Base-by-base conservation (phyloP, 1,284 basidiomycete species). In the Macrocystidia cucumis region DNA sequence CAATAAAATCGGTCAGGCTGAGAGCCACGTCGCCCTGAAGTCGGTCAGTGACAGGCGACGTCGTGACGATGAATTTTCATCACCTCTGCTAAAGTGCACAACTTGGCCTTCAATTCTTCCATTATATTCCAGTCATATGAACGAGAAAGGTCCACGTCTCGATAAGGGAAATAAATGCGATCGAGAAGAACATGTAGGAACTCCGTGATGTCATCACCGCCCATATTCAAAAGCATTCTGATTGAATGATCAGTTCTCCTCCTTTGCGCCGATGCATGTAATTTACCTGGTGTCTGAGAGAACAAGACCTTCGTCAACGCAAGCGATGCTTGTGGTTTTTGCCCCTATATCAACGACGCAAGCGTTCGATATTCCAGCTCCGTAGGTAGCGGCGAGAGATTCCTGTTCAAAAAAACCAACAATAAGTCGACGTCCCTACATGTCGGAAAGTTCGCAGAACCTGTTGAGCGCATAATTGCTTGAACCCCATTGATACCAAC, bases 301-400 rank as follows among this genome's bases (percentile, higher is more conserved):
- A 9, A 98, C 77, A 33, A 95, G 57, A 1, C 96, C 96, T 51
- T 99, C 96, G 45, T 98, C 96, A 5, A 98, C 87, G 51, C 95
- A 98, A 0, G 92, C 81, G 34, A 99, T 78, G 44, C 78, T 89
- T 2, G 88, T 92, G 43, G 73, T 78, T 16, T 72, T 74, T 4
- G 93, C 85, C 7, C 96, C 96, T 37, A 98, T 80, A 54, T 98
- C 91, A 22, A 98, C 88, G 2, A 99, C 89, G 52, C 95, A 98
- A 8, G 92, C 93, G 44, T 80, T 86, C 0, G 89, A 91, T 39
- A 98, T 82, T 8, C 96, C 96, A 2, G 95, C 91, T 12, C 93
- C 91, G 55, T 96, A 98, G 1, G 91, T 90, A 4, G 96, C 91
- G 32, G 90, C 90, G 19, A 96, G 69, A 1, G 89, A 85, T 68